Evolutionary conservation across 768 basidiomycete genomes (phyloP), one percentile per base, ranked within the genome.

Genomic region (Collybia sp.): DNA sequence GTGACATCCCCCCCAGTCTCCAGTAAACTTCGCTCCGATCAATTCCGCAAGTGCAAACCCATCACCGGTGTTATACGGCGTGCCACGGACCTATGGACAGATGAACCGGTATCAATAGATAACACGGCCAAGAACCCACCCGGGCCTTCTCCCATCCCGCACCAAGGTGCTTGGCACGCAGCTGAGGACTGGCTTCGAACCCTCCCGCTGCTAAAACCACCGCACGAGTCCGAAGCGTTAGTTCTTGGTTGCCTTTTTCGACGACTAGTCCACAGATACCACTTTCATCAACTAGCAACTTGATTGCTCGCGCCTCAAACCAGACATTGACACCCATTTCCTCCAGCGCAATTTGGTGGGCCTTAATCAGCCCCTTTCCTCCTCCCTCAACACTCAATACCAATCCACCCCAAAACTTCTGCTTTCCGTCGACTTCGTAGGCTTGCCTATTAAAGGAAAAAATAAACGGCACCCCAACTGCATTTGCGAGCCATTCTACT

Each of bases 1-100:
- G 54, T 86, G 85, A 51, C 85, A 87, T n/a, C 82, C 77, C 40
- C 53, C 58, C 77, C 80, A 86, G 63, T 85, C 81, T n/a, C 83
- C 83, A 0, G 65, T 61, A n/a, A 79, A 64, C 43, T 70, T 70
- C 13, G 80, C 82, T 5, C 82, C 78, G 25, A 77, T 47, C 6
- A 63, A 59, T 18, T 63, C 54, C 1, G 81, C 83, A 49, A 85
- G 66, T 33, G 60, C 51, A 48, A 86, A 73, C 0, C 81, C 79
- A 52, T 86, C 85, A 13, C 84, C 82, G 39, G 70, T 72, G 70
- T 86, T 85, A 57, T 80, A 82, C 5, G 84, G 83, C 1, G 85
- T 86, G 13, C 84, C 82, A 47, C 83, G 75, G 43, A 87, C 76
- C 81, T 85, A 39, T 12, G 36, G 34, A 20, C 20, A 13, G 19